Percentiles rank a stretch among this genome's conserved stretches.
These are phyloP conservation scores for Candolleomyces efflorescens DNA, from an alignment of 768 basidiomycete species.

Conservation along the genomic window DNA sequence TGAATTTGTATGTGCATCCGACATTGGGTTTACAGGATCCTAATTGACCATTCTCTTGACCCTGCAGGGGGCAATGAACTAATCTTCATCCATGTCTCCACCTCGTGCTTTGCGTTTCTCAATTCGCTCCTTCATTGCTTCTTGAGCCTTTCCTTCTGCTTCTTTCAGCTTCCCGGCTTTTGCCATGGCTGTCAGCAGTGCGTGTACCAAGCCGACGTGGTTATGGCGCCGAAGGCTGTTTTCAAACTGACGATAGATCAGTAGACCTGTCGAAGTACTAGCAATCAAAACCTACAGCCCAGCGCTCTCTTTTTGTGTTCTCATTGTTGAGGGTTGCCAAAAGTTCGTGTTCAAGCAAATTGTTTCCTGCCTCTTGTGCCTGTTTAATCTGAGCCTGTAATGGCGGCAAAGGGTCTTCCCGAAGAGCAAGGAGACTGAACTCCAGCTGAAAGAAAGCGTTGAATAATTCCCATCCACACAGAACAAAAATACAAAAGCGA, in stretches of 20 bases:
- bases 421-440: constrained; percentile 88
- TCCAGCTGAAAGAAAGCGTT: constrained; percentile 53
- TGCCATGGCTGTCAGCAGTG: constrained; percentile 67
- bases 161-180: constrained; percentile 59
- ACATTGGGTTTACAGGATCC: too few species aligned
- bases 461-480: neutral
- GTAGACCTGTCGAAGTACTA: constrained; percentile 7
- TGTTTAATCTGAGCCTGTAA: constrained; percentile 57
- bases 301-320: constrained; percentile 70
- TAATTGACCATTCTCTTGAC: neutral
- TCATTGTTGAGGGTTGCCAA: constrained; percentile 58
- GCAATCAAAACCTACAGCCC: constrained; percentile 61
- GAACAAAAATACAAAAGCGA: constrained; percentile 4
- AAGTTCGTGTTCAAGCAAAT: constrained; percentile 46
- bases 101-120: constrained; percentile 41
- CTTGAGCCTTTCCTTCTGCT: constrained; percentile 43
- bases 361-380: constrained; percentile 39
- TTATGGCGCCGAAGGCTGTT: constrained; percentile 86
- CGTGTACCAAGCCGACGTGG: constrained; percentile 77
- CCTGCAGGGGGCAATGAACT: neutral
- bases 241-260: constrained; percentile 56
- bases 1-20: too few species aligned
- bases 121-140: constrained; percentile 41
- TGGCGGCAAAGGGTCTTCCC: constrained; percentile 71
- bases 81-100: constrained; percentile 47